Base-by-base conservation (phyloP, 176 grass and related monocot species). In the Oryza meyeriana region DNA sequence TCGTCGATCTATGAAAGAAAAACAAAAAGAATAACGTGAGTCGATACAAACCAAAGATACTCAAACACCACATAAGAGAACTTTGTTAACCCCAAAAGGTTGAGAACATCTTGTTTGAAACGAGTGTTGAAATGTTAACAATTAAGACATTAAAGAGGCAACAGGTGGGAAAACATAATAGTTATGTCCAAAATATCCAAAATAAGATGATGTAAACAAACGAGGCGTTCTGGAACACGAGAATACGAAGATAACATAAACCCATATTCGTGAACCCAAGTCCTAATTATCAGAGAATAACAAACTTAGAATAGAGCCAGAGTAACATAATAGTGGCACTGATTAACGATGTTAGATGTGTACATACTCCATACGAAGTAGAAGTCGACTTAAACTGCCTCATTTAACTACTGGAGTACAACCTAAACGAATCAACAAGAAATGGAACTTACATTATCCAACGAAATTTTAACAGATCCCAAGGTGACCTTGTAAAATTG, bases 1-100 rank as follows among this genome's bases (percentile, higher is more conserved):
- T 98, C 96, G 27, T 95, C 96, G 57, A 98, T 98, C 96, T 98
- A 78, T 9, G 11, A 71, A 79, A 90, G 20, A 71, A 79, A 50
- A 52, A 79, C 26, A 69, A 8, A 5, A 10, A 36, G 27, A 66
- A 12, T 36, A 82, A 61, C 2, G 11, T 83, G 39, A 72, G 47
- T 11, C 52, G 41, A 81, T 59, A 11, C 12, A 78, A 77, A 40
- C 10, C 38, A 16, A 86, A 85, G 22, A 38, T 64, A 55, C n/a
- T 67, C 8, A 81, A 55, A 78, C 13, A 84, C 40, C 59, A 25
- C 8, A 38, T 39, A 9, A 26, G 44, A 72, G 66, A 25, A 11
- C 22, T 34, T 27, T 66, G 16, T 22, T 62, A 24, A 64, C 64
- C 32, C 18, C 40, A 77, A 52, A 69, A 64, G 65, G 80, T 10